Conservation (phyloP, 768 basidiomycete species). For the Kwoniella sp. region DNA sequence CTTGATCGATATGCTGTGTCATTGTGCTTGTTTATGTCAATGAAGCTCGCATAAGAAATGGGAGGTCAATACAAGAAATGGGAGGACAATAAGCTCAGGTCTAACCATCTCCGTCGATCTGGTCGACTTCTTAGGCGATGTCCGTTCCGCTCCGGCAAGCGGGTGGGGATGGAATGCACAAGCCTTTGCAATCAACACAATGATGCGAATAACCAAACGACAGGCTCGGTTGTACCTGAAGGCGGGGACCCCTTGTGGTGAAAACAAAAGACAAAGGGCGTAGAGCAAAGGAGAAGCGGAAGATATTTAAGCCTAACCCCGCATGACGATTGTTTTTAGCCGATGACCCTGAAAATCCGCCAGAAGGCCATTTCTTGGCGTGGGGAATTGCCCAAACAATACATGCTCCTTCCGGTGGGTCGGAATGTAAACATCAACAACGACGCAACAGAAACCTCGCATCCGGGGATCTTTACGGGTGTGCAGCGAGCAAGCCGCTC, state of each 20-base stretch:
- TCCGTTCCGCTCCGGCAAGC: no score
- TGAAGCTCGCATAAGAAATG: background rate
- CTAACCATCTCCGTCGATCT: constrained; percentile 1
- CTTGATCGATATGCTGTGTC: background rate
- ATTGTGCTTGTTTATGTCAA: background rate
- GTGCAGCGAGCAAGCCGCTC: no score
- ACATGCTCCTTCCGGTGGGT: background rate
- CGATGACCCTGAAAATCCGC: background rate
- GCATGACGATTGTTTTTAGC: background rate
- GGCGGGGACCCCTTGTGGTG: background rate
- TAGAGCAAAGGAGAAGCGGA: background rate
- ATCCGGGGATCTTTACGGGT: no score
- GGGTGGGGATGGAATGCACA: no score
- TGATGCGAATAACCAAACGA: background rate
- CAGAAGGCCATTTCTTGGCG: background rate
- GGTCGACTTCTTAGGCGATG: background rate
- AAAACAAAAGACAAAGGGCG: no score
- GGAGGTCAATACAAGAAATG: no score
- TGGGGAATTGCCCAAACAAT: background rate
- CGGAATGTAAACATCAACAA: background rate
- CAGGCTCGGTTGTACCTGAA: background rate
- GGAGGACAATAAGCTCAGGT: background rate
- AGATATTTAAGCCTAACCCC: background rate
- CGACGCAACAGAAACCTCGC: no score
- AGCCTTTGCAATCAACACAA: background rate